A percentile compares a stretch with the other conserved stretches of the same genome.
phyloP scores from a whole-genome alignment of 306 rosid species.

The Casuarina glauca region DNA sequence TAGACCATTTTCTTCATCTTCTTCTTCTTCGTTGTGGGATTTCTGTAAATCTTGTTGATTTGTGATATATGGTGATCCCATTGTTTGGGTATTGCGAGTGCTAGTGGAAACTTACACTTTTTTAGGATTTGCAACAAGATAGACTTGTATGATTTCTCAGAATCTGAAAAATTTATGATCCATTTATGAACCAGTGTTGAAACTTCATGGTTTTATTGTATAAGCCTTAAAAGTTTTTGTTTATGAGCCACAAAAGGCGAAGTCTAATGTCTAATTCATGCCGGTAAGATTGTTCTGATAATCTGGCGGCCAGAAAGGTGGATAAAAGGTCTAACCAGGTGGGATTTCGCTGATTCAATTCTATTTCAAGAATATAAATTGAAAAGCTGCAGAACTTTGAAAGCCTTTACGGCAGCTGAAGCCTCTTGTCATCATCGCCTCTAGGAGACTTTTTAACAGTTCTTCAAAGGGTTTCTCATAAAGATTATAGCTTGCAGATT shows the following conservation, averaged over 20 bases:
- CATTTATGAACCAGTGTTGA: neutral
- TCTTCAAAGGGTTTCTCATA: too few relatives aligned
- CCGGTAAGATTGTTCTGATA: neutral
- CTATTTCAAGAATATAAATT: too few relatives aligned
- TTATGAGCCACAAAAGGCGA: neutral
- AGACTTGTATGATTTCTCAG: conserved; percentile 13
- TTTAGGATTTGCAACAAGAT: conserved; percentile 28
- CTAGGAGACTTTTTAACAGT: too few relatives aligned
- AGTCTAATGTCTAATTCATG: neutral
- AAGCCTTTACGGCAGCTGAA: too few relatives aligned
- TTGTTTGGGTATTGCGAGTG: conserved; percentile 6
- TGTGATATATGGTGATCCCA: conserved; percentile 16
- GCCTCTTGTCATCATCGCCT: too few relatives aligned
- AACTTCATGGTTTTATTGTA: neutral
- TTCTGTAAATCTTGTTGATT: conserved; percentile 3
- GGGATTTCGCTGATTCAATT: too few relatives aligned
- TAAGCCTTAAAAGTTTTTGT: too few relatives aligned
- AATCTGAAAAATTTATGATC: conserved; percentile 23
- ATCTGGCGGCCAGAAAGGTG: neutral
- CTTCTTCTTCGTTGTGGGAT: neutral
- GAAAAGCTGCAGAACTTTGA: too few relatives aligned
- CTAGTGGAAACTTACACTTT: conserved; percentile 22
- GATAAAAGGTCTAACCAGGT: too few relatives aligned
- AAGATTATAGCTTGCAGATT: too few relatives aligned
- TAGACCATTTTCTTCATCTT: conserved; percentile 13